Conservation (phyloP, 2,329 filamentous ascomycete species). For the Fusarium tricinctum region DNA sequence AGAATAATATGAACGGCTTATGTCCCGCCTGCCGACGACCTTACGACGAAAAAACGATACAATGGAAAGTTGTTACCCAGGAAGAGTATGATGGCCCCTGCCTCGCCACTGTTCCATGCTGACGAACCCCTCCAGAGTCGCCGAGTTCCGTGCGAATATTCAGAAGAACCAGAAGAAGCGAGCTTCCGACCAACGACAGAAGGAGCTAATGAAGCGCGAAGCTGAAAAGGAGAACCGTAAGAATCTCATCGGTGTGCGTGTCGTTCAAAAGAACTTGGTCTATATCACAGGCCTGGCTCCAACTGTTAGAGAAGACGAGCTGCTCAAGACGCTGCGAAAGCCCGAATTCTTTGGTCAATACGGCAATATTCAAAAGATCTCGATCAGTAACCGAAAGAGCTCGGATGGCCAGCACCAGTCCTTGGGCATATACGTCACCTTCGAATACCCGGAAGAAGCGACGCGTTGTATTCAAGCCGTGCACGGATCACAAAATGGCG, state of each 20-base stretch:
- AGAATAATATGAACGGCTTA: constrained; percentile 95
- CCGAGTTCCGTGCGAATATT: constrained; percentile 81
- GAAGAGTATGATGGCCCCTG: constrained; percentile 81
- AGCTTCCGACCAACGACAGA: constrained; percentile 84
- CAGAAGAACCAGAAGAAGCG: constrained; percentile 95
- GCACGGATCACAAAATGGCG: constrained; percentile 91
- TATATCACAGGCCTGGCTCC: constrained; percentile 97
- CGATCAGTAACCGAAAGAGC: constrained; percentile 94
- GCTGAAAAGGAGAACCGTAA: constrained; percentile 96
- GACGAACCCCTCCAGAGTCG: constrained; percentile 65
- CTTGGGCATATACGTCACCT: constrained; percentile 98
- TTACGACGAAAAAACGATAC: constrained; percentile 96
- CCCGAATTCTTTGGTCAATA: constrained; percentile 98
- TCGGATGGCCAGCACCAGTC: constrained; percentile 83
- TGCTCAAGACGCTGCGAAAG: constrained; percentile 90
- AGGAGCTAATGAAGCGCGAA: constrained; percentile 95
- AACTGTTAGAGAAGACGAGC: constrained; percentile 89
- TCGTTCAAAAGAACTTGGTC: constrained; percentile 98
- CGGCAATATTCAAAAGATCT: constrained; percentile 98
- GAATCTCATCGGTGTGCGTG: constrained; percentile 92
- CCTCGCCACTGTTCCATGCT: constrained; percentile 30
- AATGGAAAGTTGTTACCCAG: constrained; percentile 93
- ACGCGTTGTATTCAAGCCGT: constrained; percentile 91
- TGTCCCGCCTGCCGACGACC: constrained; percentile 97
- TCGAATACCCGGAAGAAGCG: constrained; percentile 91